Percentiles rank a stretch among this genome's conserved stretches.
phyloP scores from a whole-genome alignment of 495 filamentous ascomycete genomes.

The Durotheca rogersii region DNA sequence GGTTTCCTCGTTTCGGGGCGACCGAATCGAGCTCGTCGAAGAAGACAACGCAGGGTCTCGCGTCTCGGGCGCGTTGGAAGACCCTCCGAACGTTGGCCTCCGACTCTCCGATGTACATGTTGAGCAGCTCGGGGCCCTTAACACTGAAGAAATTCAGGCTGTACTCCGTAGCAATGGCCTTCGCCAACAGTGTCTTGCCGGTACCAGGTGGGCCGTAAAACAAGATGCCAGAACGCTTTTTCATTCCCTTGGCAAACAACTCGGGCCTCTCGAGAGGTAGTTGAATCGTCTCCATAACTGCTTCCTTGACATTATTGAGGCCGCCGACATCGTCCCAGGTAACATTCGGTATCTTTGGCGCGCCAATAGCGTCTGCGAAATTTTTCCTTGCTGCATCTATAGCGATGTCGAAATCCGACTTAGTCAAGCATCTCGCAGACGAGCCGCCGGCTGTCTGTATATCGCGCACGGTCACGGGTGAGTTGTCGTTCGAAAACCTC shows the following conservation, averaged over 20 bases:
- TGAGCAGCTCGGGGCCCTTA: conserved; percentile 94
- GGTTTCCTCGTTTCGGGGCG: conserved; percentile 94
- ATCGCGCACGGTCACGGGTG: conserved; percentile 67
- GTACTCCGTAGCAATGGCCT: conserved; percentile 97
- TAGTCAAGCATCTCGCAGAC: conserved; percentile 72
- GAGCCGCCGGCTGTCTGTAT: conserved; percentile 88
- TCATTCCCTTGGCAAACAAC: conserved; percentile 97
- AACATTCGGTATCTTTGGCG: conserved; percentile 97
- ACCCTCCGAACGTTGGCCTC: conserved; percentile 96
- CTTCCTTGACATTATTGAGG: conserved; percentile 88
- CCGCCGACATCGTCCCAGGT: conserved; percentile 96
- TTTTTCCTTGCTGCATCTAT: conserved; percentile 95
- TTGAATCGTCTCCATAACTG: conserved; percentile 95
- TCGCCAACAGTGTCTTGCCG: conserved; percentile 93
- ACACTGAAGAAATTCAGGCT: conserved; percentile 98
- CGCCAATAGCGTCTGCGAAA: conserved; percentile 95
- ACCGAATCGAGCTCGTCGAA: conserved; percentile 98
- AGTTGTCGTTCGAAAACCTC: conserved; percentile 37
- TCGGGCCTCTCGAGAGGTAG: conserved; percentile 89
- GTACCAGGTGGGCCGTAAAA: conserved; percentile 98
- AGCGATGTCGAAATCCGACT: conserved; percentile 82
- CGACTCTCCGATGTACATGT: conserved; percentile 99
- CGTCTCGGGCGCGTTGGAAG: conserved; percentile 92
- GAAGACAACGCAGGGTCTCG: conserved; percentile 96
- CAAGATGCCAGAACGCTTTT: conserved; percentile 94